phyloP scores from a whole-genome alignment of 371 early-diverging fungal genomes.

The Chytridiales sp. region DNA sequence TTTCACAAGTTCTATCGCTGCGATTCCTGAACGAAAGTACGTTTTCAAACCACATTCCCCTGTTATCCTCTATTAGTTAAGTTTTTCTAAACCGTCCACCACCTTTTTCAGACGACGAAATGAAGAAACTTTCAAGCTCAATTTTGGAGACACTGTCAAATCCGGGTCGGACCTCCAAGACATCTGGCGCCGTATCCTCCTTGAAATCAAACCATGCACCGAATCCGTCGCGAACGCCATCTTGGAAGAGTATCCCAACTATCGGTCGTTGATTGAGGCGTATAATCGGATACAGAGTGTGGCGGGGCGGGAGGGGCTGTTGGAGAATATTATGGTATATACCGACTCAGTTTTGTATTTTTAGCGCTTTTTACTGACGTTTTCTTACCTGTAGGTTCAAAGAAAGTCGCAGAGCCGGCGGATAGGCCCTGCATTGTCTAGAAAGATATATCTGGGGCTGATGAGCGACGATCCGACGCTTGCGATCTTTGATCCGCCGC shows the following conservation, averaged over 20 bases:
- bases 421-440: slow-evolving; percentile 18
- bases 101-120: slow-evolving; percentile 33
- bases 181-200: slow-evolving; percentile 64
- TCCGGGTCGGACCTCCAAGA: slow-evolving; percentile 56
- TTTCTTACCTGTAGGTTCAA: slow-evolving; percentile 7
- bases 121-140: slow-evolving; percentile 36
- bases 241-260: slow-evolving; percentile 52
- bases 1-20: slow-evolving; percentile 62
- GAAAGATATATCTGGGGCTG: slow-evolving; percentile 17
- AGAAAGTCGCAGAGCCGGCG: neutral
- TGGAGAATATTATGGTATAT: slow-evolving; percentile 56
- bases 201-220: slow-evolving; percentile 65
- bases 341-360: neutral
- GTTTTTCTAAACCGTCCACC: neutral
- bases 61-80: neutral
- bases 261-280: slow-evolving; percentile 53
- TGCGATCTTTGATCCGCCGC: slow-evolving; percentile 21
- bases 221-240: slow-evolving; percentile 59
- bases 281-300: slow-evolving; percentile 39
- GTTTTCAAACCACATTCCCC: slow-evolving; percentile 1
- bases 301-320: slow-evolving; percentile 40
- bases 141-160: slow-evolving; percentile 47
- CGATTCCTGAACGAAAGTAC: slow-evolving; percentile 59
- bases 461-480: slow-evolving; percentile 9
- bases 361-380: neutral